These are phyloP conservation scores for Galerina sulciceps DNA, from an alignment of 768 basidiomycete genomes.

Conservation along the genomic window DNA sequence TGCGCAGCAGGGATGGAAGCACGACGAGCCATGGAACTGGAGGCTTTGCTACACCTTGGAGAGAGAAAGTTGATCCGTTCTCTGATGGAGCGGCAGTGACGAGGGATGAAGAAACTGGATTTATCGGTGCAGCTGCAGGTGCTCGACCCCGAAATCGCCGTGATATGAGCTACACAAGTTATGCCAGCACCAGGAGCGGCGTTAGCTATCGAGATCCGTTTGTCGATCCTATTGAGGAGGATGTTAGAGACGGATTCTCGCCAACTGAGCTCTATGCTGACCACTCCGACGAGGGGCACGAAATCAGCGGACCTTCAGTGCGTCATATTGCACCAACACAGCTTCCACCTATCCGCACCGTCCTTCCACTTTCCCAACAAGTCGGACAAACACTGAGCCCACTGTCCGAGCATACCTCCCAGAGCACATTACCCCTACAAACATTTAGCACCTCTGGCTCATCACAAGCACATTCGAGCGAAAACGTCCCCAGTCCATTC, in stretches of 20 bases:
- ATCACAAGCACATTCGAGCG: constrained; percentile 30
- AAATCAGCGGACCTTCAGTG: constrained; percentile 16
- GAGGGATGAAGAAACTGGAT: constrained; percentile 35
- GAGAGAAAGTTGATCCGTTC: constrained; percentile 57
- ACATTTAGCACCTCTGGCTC: constrained; percentile 29
- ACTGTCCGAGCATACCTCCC: constrained; percentile 41
- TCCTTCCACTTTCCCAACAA: constrained; percentile 36
- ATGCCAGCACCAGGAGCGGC: constrained; percentile 37
- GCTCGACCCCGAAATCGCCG: constrained; percentile 30
- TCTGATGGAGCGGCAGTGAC: constrained; percentile 45
- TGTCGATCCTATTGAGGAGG: constrained; percentile 43
- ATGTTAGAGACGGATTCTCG: constrained; percentile 25
- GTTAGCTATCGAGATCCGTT: constrained; percentile 55
- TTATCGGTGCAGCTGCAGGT: constrained; percentile 27
- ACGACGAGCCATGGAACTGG: constrained; percentile 26
- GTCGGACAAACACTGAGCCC: constrained; percentile 40
- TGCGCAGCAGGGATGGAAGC: constrained; percentile 46
- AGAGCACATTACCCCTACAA: constrained; percentile 32
- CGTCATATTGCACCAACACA: constrained; percentile 19
- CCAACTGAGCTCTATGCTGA: constrained; percentile 23
- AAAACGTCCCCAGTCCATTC: constrained; percentile 29
- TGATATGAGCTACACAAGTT: constrained; percentile 44
- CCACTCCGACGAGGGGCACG: constrained; percentile 10
- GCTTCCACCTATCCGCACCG: constrained; percentile 32
- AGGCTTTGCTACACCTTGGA: constrained; percentile 32